phyloP scores from a whole-genome alignment of 73 alveolate genomes.

The Breviolum minutum region DNA sequence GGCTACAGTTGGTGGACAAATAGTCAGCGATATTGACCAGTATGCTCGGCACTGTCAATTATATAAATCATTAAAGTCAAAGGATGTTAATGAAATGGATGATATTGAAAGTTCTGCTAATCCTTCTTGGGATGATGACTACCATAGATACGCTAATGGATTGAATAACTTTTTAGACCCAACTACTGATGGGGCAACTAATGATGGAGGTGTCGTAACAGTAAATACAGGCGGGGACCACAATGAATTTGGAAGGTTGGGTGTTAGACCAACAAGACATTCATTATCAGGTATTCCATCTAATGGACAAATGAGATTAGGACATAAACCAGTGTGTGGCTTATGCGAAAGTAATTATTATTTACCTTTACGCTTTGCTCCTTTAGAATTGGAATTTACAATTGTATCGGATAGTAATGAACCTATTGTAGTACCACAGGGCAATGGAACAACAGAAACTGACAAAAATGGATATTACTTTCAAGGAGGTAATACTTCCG shows the following conservation, averaged over 20 bases:
- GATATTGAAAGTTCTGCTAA: constrained; percentile 20
- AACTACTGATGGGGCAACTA: not conserved
- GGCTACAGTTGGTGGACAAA: too few relatives aligned
- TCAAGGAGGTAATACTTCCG: not conserved
- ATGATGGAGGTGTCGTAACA: not conserved
- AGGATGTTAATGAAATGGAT: not conserved
- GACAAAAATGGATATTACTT: not conserved
- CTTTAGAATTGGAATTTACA: too few relatives aligned
- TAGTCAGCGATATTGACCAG: too few relatives aligned
- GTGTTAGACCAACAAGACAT: not conserved
- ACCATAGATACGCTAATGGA: not conserved
- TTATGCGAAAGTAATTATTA: too few relatives aligned
- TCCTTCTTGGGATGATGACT: constrained; percentile 45
- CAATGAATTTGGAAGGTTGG: not conserved
- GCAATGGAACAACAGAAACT: not conserved
- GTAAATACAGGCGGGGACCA: not conserved
- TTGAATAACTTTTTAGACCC: not conserved
- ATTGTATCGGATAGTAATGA: too few relatives aligned
- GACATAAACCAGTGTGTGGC: too few relatives aligned
- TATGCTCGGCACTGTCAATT: not conserved
- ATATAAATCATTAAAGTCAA: not conserved
- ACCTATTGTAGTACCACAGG: too few relatives aligned
- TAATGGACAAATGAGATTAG: not conserved
- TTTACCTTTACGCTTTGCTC: too few relatives aligned
- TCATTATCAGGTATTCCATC: not conserved